A percentile compares a stretch with the other conserved stretches of the same genome.
Evolutionary conservation across 2,329 filamentous ascomycete genomes (phyloP).

Genomic region (Penicillium sp.): DNA sequence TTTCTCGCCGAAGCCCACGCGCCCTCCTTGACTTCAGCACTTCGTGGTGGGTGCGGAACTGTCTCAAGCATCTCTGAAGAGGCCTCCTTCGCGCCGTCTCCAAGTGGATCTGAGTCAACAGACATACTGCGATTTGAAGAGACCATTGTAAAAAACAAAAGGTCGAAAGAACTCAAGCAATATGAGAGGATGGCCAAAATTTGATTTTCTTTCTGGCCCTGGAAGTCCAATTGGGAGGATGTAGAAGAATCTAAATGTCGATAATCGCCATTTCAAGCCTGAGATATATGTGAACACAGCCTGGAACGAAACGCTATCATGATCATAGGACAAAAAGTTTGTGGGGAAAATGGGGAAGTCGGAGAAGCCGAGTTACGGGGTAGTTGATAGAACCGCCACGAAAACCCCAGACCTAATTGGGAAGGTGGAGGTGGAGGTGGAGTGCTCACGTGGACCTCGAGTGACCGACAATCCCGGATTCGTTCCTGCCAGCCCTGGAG

Average conservation of each 20-base stretch:
- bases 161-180: not conserved
- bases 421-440: not conserved
- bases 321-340: not conserved
- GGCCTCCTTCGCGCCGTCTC: not conserved
- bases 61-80: not conserved
- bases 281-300: not conserved
- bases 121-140: not conserved
- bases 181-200: not conserved
- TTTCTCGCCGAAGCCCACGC: constrained; percentile 5
- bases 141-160: not conserved
- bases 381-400: not conserved
- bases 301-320: not conserved
- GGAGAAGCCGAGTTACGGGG: not conserved
- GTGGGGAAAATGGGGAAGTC: not conserved
- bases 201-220: not conserved
- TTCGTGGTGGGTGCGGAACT: not conserved
- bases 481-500: too few species aligned
- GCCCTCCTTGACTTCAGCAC: not conserved
- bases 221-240: not conserved
- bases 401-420: not conserved
- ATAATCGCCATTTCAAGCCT: not conserved
- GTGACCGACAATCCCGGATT: too few species aligned
- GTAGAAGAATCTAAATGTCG: not conserved
- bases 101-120: not conserved
- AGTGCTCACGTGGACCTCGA: not conserved